Evolutionary conservation across 2,329 filamentous ascomycete genomes (phyloP), one percentile per base, ranked within the genome.

Genomic region (Phoma sp.): DNA sequence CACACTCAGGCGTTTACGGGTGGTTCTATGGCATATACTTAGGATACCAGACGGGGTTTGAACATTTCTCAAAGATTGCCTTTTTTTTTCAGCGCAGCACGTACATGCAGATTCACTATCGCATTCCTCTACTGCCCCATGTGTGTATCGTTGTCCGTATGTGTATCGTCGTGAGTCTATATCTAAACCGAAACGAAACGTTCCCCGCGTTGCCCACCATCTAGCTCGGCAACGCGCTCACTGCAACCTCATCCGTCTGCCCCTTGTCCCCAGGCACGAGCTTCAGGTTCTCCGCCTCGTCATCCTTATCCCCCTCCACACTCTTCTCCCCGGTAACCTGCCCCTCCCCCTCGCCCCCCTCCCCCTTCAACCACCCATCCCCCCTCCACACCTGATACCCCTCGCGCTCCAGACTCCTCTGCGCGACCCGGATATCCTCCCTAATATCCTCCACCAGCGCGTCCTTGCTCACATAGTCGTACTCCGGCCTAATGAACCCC

Each of bases 401-500:
- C 29, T 82, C 77, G 59, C 95, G 80, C 47, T 77, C 82, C 68
- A 99, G 77, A 77, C 91, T 95, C 66, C 81, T 78, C 63, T 82
- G 81, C 38, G 92, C 89, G 50, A 98, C 93, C 66, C 90, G 85
- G 68, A 95, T 96, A 79, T 98, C 95, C 63, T 88, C 84, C 70
- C 85, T 84, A 71, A 99, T 99, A 78, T 99, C 95, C 66, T 88
- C 85, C 39, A 98, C 86, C 70, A 98, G 80, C 30, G 88, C 89
- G 59, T 97, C 93, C 64, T 91, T 82, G 59, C 85, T 88, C 56
- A 87, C 85, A 77, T 99, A 99, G 78, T 98, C 91, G 71, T 84
- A 87, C 77, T 98, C 95, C 7, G 91, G 88, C 47, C 95, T 84
- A 58, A 99, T 92, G 75, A 91, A 98, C 27, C 93, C 95, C 57